Evolutionary conservation across 352 stramenopile genomes (phyloP).

Genomic region (Elongisporangium anandrum): DNA sequence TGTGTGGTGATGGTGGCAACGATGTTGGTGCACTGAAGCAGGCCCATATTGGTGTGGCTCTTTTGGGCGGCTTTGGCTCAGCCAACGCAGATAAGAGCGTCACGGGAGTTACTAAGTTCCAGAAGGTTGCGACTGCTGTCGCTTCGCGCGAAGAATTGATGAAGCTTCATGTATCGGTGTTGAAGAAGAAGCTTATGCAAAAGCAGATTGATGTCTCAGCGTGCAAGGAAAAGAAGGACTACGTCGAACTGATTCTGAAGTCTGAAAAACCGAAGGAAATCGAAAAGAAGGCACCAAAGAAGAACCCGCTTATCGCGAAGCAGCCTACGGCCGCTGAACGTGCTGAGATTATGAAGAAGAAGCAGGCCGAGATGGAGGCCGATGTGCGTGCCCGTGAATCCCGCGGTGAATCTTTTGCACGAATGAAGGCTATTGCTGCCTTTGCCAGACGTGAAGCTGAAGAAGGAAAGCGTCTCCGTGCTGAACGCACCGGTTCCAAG

Average conservation of each 20-base stretch:
- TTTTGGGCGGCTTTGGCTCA: slow-evolving; percentile 79
- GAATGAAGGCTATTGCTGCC: slow-evolving; percentile 80
- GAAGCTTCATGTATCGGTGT: slow-evolving; percentile 81
- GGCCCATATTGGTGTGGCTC: slow-evolving; percentile 80
- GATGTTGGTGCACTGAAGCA: slow-evolving; percentile 96
- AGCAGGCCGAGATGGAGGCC: slow-evolving; percentile 76
- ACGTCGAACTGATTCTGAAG: slow-evolving; percentile 70
- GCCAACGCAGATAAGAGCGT: slow-evolving; percentile 86
- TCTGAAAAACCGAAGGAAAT: slow-evolving; percentile 57
- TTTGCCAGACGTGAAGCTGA: slow-evolving; percentile 83
- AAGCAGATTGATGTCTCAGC: slow-evolving; percentile 59
- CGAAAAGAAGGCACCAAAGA: slow-evolving; percentile 56
- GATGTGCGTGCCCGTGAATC: slow-evolving; percentile 74
- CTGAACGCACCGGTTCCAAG: slow-evolving; percentile 70
- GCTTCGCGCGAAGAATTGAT: slow-evolving; percentile 68
- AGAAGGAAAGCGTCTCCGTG: slow-evolving; percentile 56
- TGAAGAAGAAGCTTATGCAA: slow-evolving; percentile 76
- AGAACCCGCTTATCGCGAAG: slow-evolving; percentile 54
- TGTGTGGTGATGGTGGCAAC: slow-evolving; percentile 99
- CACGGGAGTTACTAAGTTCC: slow-evolving; percentile 69
- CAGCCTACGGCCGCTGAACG: slow-evolving; percentile 76
- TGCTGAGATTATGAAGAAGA: slow-evolving; percentile 76
- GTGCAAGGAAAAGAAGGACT: slow-evolving; percentile 81
- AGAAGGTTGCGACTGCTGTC: slow-evolving; percentile 51
- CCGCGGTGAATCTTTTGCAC: slow-evolving; percentile 82